Evolutionary conservation across 768 basidiomycete species (phyloP).

Genomic region (Suillus occidentalis): DNA sequence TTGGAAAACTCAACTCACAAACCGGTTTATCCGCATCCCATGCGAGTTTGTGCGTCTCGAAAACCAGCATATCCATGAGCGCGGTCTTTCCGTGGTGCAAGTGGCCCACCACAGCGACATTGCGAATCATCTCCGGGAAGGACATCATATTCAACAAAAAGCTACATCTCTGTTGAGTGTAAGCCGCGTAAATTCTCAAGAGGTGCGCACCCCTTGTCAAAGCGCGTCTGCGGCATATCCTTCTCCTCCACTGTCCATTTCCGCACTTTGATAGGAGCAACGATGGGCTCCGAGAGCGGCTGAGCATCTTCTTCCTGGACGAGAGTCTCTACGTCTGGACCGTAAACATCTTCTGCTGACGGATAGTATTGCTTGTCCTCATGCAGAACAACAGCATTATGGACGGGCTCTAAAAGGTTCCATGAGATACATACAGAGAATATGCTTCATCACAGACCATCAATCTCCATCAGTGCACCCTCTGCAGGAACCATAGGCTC

Average conservation of each 20-base stretch:
- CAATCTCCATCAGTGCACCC: slow-evolving; percentile 80
- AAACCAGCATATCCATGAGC: slow-evolving; percentile 94
- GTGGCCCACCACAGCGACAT: slow-evolving; percentile 95
- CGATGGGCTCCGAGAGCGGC: slow-evolving; percentile 90
- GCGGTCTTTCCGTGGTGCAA: slow-evolving; percentile 98
- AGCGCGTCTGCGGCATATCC: slow-evolving; percentile 94
- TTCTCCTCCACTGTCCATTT: slow-evolving; percentile 97
- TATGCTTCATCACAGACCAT: slow-evolving; percentile 49
- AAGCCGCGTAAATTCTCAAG: background rate
- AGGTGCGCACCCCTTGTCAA: slow-evolving; percentile 82
- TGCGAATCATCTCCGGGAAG: slow-evolving; percentile 93
- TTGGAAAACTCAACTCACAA: slow-evolving; percentile 30
- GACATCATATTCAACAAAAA: slow-evolving; percentile 90
- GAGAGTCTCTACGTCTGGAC: slow-evolving; percentile 89
- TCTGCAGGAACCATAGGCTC: slow-evolving; percentile 56
- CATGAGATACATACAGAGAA: slow-evolving; percentile 5
- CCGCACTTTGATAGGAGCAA: slow-evolving; percentile 92
- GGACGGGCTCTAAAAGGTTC: slow-evolving; percentile 59
- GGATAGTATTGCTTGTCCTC: slow-evolving; percentile 99
- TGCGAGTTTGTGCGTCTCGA: slow-evolving; percentile 92
- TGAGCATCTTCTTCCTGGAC: slow-evolving; percentile 99
- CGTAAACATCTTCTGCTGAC: slow-evolving; percentile 89
- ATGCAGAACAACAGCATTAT: slow-evolving; percentile 85
- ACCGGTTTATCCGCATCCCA: slow-evolving; percentile 94
- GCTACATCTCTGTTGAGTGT: slow-evolving; percentile 40